Base-by-base conservation (phyloP, 305 asterid genomes). In the Ilex paraguariensis region DNA sequence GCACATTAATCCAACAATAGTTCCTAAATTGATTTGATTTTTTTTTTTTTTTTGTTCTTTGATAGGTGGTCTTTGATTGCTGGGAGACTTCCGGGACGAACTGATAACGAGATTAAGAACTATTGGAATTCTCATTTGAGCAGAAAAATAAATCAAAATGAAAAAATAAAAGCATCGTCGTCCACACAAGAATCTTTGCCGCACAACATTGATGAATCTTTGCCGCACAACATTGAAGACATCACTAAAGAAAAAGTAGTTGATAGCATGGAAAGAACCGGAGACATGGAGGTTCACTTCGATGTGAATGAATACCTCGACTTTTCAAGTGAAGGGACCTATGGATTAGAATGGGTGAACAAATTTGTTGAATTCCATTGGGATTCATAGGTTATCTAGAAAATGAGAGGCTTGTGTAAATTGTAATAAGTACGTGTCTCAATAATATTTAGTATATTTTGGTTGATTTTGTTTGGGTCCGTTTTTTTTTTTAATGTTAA, bases 111-210 rank as follows among this genome's bases (percentile, higher is more conserved):
- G 11, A 59, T 59, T 14, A 66, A 66, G 36, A 66, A 66, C 32
- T 59, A 66, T 60, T 66, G 71, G 71, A 66, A 66, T 52, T 59
- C 71, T 66, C 71, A 66, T 59, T 59, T 66, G 71, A 52, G 71
- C 56, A 59, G 40, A 31, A 59, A 66, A 52, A 13, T 66, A 7
- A 52, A 45, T 54, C 52, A 62, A 40, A 12, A 28, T 0, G 61
- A 51, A 21, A 59, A 15, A 32, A 15, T 31, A 48, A 46, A 46
- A 39, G 33, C 10, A 59, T 7, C 53, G 0, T 33, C 46, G 3
- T 13, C 16, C 2, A 13, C 15, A 16, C 7, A 30, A 36, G 59
- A 51, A 39, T 1, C 15, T 1, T 30, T 17, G n/a, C 16, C 59
- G 28, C 58, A 51, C 31, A 36, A 16, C 6, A 53, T 6, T 36